A percentile compares a stretch with the other conserved stretches of the same genome.
These are phyloP conservation scores for Gossypium herbaceum DNA, from an alignment of 345 rosid genomes.

Conservation along the genomic window DNA sequence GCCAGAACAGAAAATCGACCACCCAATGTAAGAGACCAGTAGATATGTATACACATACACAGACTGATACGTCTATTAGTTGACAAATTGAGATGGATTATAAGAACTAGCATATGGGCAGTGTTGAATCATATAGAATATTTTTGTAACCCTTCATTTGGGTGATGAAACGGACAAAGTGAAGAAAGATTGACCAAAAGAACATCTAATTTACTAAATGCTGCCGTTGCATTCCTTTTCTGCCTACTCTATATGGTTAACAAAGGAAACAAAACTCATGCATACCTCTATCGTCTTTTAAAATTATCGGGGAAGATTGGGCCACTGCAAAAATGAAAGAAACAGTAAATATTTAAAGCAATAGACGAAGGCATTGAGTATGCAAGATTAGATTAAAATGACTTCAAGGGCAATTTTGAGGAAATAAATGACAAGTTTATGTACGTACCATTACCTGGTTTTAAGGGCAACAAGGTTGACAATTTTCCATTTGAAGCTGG, in stretches of 20 bases:
- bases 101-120: too few relatives aligned
- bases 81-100: too few relatives aligned
- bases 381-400: not conserved
- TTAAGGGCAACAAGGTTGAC: slow-evolving; percentile 23
- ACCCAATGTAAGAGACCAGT: not conserved
- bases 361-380: not conserved
- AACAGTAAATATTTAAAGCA: not conserved
- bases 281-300: not conserved
- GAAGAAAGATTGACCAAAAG: not conserved
- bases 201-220: not conserved
- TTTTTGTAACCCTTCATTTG: not conserved
- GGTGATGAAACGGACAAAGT: not conserved
- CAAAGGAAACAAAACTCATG: not conserved
- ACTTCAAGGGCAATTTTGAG: slow-evolving; percentile 3
- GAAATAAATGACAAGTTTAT: slow-evolving; percentile 13
- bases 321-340: not conserved
- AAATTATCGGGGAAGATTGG: not conserved
- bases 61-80: too few relatives aligned
- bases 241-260: not conserved
- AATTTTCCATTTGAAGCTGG: slow-evolving; percentile 22
- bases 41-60: not conserved
- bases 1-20: not conserved
- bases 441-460: slow-evolving; percentile 37
- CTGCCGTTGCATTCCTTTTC: not conserved
- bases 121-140: not conserved